These are phyloP conservation scores for Quercus cerris DNA, from an alignment of 306 rosid genomes.

Conservation along the genomic window DNA sequence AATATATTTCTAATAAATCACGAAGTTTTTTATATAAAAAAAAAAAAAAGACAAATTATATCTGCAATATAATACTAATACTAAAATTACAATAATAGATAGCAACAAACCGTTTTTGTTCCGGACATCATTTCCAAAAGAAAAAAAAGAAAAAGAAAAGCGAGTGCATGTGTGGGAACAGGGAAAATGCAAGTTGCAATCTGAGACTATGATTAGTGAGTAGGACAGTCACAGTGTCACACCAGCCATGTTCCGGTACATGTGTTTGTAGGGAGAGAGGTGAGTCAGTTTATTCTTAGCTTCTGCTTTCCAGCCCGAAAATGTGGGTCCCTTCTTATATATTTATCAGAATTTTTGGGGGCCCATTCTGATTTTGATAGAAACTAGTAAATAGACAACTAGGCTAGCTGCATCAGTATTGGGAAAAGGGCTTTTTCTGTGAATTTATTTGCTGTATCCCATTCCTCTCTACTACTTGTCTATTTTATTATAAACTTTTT, in stretches of 20 bases:
- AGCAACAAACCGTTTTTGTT: no score
- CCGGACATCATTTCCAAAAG: fast-evolving
- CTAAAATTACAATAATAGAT: no score
- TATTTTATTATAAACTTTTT: background rate
- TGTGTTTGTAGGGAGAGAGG: constrained; percentile 8
- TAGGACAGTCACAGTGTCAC: background rate
- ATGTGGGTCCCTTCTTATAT: constrained; percentile 23
- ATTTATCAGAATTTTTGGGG: constrained; percentile 11
- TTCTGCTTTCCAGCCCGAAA: constrained; percentile 50
- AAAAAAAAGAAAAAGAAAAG: background rate
- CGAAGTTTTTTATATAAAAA: no score
- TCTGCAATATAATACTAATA: no score
- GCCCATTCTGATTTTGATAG: constrained; percentile 41
- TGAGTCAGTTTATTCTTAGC: constrained; percentile 27
- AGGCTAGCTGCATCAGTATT: background rate
- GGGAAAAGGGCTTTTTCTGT: constrained; percentile 12
- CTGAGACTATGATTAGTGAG: background rate
- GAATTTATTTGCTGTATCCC: background rate
- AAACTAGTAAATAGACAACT: constrained; percentile 14
- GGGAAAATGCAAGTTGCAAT: background rate
- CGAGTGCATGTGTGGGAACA: constrained; percentile 24
- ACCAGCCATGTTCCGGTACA: constrained; percentile 17
- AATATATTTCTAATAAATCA: no score
- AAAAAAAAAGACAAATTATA: no score
- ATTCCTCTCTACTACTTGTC: background rate